phyloP scores from a whole-genome alignment of 2,329 filamentous ascomycete species.

The Pyrenophora tritici-repentis region DNA sequence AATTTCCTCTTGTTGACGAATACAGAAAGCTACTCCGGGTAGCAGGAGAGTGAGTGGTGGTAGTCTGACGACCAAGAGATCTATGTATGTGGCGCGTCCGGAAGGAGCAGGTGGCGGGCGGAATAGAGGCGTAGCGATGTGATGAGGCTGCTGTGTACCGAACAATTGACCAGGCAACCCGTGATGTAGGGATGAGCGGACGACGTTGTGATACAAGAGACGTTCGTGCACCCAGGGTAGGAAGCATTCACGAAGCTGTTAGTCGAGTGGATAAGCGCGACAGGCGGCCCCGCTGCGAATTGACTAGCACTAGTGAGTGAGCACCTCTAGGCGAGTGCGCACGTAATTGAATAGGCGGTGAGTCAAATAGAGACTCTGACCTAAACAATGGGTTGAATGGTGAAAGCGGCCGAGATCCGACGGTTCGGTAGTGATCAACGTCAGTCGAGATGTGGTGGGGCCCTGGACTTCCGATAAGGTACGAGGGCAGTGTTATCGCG shows the following conservation, averaged over 20 bases:
- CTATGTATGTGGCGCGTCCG: slow-evolving; percentile 29
- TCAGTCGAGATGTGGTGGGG: slow-evolving; percentile 4
- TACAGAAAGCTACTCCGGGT: slow-evolving; percentile 15
- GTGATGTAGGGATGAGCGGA: slow-evolving; percentile 12
- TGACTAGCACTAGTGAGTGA: background rate
- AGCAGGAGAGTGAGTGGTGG: slow-evolving; percentile 14
- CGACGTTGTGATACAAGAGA: slow-evolving; percentile 23
- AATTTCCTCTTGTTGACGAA: slow-evolving; percentile 11
- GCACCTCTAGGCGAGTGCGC: background rate
- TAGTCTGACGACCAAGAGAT: slow-evolving; percentile 12
- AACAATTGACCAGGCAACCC: slow-evolving; percentile 16
- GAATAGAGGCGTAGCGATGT: slow-evolving; percentile 13
- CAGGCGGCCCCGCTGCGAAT: slow-evolving; percentile 5
- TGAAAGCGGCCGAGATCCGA: slow-evolving; percentile 11
- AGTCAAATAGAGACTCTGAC: slow-evolving; percentile 13
- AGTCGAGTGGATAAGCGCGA: slow-evolving; percentile 16
- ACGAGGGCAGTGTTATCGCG: background rate
- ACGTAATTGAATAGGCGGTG: slow-evolving; percentile 27
- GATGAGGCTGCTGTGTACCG: slow-evolving; percentile 22
- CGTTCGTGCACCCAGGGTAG: slow-evolving; percentile 21
- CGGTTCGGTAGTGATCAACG: slow-evolving; percentile 15
- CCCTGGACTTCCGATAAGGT: slow-evolving; percentile 9
- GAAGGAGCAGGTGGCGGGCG: slow-evolving; percentile 26
- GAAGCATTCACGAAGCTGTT: slow-evolving; percentile 35
- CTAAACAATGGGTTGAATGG: slow-evolving; percentile 2